phyloP scores from a whole-genome alignment of 2,329 filamentous ascomycete genomes.

The Ceratocystis ficicola region DNA sequence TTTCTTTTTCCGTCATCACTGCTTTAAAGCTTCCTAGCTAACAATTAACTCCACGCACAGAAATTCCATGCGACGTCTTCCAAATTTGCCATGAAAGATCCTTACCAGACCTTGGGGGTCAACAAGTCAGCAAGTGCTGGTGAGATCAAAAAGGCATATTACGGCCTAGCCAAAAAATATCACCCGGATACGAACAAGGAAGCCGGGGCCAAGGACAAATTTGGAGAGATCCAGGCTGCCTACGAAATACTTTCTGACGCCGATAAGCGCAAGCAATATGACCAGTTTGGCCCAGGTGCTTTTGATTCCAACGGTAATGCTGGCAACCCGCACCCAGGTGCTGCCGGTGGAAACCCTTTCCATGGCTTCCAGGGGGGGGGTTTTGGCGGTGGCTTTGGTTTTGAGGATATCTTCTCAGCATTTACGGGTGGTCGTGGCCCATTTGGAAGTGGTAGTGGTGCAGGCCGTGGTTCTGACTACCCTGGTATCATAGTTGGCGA shows the following conservation, averaged over 20 bases:
- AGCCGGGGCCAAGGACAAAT: conserved; percentile 81
- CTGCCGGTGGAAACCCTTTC: conserved; percentile 51
- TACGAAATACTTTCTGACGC: conserved; percentile 90
- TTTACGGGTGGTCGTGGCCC: conserved; percentile 51
- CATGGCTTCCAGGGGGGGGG: conserved; percentile 49
- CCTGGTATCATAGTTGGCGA: conserved; percentile 82
- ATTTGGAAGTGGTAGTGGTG: conserved; percentile 44
- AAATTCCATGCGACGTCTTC: conserved; percentile 50
- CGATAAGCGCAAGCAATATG: conserved; percentile 84
- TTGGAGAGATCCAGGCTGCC: conserved; percentile 80
- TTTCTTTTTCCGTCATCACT: not conserved
- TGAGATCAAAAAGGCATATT: conserved; percentile 98
- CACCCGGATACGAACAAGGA: conserved; percentile 99
- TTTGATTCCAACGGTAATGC: conserved; percentile 66
- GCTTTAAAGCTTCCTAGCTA: not conserved
- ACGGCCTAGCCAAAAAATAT: conserved; percentile 91
- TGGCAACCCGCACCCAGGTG: conserved; percentile 26
- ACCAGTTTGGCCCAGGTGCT: conserved; percentile 76
- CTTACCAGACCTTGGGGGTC: conserved; percentile 79
- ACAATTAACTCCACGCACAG: conserved; percentile 26
- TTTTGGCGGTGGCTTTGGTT: conserved; percentile 77
- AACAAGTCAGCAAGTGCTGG: conserved; percentile 63
- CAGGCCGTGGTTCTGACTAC: conserved; percentile 54
- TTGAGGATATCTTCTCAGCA: conserved; percentile 87
- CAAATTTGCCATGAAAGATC: conserved; percentile 52